Conservation (phyloP, 345 rosid species). For the Rhizophora mangle region DNA sequence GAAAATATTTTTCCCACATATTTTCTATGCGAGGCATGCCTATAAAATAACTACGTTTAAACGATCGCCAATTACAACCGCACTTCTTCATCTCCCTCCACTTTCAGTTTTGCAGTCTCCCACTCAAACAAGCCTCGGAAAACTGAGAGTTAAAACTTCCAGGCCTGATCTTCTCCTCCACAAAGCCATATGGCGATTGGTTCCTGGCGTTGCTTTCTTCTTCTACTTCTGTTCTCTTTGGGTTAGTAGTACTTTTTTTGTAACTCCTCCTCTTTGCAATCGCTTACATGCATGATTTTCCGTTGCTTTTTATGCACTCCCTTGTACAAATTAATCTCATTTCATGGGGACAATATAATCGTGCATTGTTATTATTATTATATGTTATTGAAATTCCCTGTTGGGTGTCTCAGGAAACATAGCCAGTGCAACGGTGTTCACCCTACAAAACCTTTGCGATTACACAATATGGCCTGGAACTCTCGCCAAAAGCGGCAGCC, state of each 20-base stretch:
- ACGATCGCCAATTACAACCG: slow-evolving; percentile 10
- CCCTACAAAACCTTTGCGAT: slow-evolving; percentile 62
- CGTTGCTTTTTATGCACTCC: neutral
- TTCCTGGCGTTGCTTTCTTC: slow-evolving; percentile 12
- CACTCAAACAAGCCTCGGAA: no score
- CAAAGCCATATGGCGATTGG: slow-evolving; percentile 18
- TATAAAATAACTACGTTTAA: no score
- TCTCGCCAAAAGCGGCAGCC: slow-evolving; percentile 46
- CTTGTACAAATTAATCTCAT: neutral
- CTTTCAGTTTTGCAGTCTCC: neutral
- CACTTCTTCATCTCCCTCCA: neutral
- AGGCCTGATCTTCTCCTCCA: neutral
- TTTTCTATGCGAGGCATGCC: no score
- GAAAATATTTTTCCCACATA: no score
- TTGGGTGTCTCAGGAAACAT: slow-evolving; percentile 26
- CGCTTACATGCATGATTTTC: neutral
- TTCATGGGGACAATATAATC: neutral
- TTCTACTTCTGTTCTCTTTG: slow-evolving; percentile 23
- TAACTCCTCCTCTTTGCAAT: neutral
- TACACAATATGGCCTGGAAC: slow-evolving; percentile 89
- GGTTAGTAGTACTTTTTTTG: slow-evolving; percentile 3
- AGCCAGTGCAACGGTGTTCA: slow-evolving; percentile 55
- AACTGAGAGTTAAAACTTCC: no score
- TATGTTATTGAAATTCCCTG: no score
- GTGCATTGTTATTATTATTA: no score